phyloP scores from a whole-genome alignment of 306 rosid genomes.

The Geum urbanum region DNA sequence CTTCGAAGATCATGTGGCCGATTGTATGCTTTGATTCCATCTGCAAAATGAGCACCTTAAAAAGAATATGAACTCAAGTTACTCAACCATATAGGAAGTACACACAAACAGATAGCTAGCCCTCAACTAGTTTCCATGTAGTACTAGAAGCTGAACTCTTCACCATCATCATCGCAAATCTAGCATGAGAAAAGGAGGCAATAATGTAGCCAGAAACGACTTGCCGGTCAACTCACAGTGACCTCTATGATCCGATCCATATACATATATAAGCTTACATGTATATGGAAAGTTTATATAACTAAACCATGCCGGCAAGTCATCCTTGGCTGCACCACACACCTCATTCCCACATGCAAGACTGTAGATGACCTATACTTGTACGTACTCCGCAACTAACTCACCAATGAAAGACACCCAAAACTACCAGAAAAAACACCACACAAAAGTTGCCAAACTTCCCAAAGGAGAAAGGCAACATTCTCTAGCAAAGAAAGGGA shows the following conservation, averaged over 20 bases:
- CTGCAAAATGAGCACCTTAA: no score
- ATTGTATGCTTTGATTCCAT: no score
- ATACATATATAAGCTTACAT: background rate
- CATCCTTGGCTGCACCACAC: slow-evolving; percentile 96
- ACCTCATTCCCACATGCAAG: slow-evolving; percentile 93
- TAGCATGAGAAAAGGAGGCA: slow-evolving; percentile 71
- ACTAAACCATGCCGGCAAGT: slow-evolving; percentile 65
- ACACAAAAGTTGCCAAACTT: slow-evolving; percentile 16
- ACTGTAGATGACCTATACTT: slow-evolving; percentile 41
- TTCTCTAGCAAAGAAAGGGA: slow-evolving; percentile 34
- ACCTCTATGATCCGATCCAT: background rate
- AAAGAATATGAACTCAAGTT: no score
- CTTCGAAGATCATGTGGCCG: no score
- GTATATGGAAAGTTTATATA: background rate
- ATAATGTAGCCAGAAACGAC: slow-evolving; percentile 72
- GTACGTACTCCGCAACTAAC: background rate
- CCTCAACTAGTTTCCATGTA: background rate
- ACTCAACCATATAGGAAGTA: no score
- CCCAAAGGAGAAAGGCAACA: slow-evolving; percentile 46
- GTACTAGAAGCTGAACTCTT: background rate
- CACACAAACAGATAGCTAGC: background rate
- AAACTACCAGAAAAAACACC: slow-evolving; percentile 17
- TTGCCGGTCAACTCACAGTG: slow-evolving; percentile 45
- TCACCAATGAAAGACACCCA: slow-evolving; percentile 37
- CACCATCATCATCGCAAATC: slow-evolving; percentile 41